phyloP scores from a whole-genome alignment of 176 grass and related monocot species.

The Pontederia crassipes region DNA sequence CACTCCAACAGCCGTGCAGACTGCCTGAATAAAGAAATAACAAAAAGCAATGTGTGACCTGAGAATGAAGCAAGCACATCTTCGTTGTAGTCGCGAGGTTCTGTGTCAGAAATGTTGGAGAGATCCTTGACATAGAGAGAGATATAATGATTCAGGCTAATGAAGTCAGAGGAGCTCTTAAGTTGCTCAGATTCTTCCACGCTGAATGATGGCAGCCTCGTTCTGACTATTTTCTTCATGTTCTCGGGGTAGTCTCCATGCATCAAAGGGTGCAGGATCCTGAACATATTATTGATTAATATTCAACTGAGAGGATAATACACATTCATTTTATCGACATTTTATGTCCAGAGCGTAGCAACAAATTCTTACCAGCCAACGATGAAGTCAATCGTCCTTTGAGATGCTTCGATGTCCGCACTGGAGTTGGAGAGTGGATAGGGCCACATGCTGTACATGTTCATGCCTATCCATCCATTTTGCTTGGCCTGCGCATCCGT shows the following conservation, averaged over 20 bases:
- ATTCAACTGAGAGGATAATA: too few species aligned
- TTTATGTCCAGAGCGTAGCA: too few species aligned
- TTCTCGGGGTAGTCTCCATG: constrained; percentile 39
- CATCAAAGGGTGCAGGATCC: constrained; percentile 44
- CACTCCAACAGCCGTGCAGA: too few species aligned
- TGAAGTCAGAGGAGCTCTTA: constrained; percentile 37
- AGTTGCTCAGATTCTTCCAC: constrained; percentile 27
- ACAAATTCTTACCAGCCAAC: too few species aligned
- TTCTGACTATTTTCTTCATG: constrained; percentile 50
- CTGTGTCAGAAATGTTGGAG: background rate
- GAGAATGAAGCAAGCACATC: constrained; percentile 36
- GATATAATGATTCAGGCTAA: constrained; percentile 55
- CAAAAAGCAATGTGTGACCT: constrained; percentile 22
- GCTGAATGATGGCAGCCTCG: constrained; percentile 33
- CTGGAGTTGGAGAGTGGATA: constrained; percentile 40
- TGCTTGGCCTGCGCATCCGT: constrained; percentile 22
- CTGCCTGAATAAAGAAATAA: too few species aligned
- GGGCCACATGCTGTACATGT: constrained; percentile 28
- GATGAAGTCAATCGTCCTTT: constrained; percentile 17
- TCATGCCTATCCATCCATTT: constrained; percentile 41
- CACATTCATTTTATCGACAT: too few species aligned
- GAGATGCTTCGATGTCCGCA: constrained; percentile 28
- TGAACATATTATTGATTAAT: background rate
- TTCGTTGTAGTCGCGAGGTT: constrained; percentile 32
- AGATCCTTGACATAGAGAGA: constrained; percentile 51